Evolutionary conservation across 73 alveolate genomes (phyloP).

Genomic region (Symbiodinium natans): DNA sequence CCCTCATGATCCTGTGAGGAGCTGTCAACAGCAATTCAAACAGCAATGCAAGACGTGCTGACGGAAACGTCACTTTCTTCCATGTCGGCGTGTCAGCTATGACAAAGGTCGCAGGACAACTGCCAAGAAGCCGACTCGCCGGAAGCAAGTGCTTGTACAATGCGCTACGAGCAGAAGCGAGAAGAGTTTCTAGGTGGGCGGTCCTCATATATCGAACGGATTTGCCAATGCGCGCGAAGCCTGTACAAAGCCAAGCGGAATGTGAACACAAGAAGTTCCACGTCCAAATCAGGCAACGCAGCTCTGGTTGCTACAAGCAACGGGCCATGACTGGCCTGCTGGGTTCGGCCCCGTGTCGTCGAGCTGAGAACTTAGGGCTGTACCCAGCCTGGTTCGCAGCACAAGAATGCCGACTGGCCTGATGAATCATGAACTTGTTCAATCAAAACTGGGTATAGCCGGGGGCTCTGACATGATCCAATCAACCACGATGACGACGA

Average conservation of each 20-base stretch:
- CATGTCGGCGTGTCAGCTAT: no score
- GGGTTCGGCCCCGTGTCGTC: neutral
- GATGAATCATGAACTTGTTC: no score
- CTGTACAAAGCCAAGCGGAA: neutral
- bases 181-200: no score
- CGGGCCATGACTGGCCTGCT: neutral
- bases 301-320: no score
- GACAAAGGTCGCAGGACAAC: no score
- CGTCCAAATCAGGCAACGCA: neutral
- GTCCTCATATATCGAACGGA: conserved; percentile 86
- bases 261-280: neutral
- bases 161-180: no score
- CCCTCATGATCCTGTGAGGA: conserved; percentile 54
- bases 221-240: conserved; percentile 74
- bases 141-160: no score
- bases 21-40: neutral
- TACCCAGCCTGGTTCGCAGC: neutral
- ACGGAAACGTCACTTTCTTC: no score
- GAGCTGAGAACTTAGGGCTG: neutral
- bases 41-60: no score
- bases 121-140: no score
- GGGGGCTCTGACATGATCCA: conserved; percentile 66
- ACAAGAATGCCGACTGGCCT: no score
- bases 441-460: neutral
- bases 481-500: conserved; percentile 85